Conservation (phyloP, 169 alveolate species). For the Plasmodium ovale region DNA sequence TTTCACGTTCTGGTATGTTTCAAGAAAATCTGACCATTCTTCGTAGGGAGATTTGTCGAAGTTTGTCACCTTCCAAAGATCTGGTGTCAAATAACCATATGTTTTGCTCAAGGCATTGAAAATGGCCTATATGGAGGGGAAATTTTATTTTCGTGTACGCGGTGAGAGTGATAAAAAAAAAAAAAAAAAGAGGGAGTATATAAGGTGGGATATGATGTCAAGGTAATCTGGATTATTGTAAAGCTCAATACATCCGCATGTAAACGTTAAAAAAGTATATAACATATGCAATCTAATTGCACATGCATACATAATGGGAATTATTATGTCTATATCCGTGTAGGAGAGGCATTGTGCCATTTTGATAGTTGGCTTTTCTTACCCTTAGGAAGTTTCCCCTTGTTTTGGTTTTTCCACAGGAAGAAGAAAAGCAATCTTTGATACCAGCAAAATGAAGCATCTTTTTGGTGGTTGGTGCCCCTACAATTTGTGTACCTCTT, state of each 20-base stretch:
- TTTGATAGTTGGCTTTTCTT: conserved; percentile 72
- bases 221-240: no score
- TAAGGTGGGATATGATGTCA: no score
- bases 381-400: conserved; percentile 97
- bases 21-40: conserved; percentile 95
- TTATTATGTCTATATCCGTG: not conserved
- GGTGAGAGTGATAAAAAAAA: not conserved
- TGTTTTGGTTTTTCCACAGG: conserved; percentile 98
- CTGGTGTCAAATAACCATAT: conserved; percentile 99
- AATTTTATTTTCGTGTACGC: not conserved
- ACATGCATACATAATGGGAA: not conserved
- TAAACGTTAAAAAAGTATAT: no score
- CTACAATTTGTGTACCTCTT: conserved; percentile 99
- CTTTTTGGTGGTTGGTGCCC: conserved; percentile 99
- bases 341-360: no score
- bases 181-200: no score
- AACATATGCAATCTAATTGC: no score
- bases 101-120: conserved; percentile 97
- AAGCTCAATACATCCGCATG: no score
- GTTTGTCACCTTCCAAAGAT: conserved; percentile 95
- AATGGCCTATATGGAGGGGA: conserved; percentile 89
- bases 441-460: conserved; percentile 99
- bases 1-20: conserved; percentile 64
- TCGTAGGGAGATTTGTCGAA: conserved; percentile 94
- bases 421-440: conserved; percentile 97